Evolutionary conservation across 176 grass and related monocot genomes (phyloP).

Genomic region (Saccharum spontaneum): DNA sequence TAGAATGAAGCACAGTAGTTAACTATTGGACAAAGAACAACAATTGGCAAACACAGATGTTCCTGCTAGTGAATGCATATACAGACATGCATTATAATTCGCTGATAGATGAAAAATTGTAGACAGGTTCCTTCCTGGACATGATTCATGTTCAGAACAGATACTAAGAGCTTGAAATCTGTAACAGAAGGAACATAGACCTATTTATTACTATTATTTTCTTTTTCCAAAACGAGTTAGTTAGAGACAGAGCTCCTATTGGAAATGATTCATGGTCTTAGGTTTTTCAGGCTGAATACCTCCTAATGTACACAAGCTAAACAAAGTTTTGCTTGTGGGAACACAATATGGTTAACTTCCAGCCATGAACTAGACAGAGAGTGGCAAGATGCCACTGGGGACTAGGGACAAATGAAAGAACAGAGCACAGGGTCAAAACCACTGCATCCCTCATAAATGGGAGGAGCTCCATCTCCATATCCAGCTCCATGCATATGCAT

Average conservation of each 20-base stretch:
- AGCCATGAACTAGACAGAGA: not conserved
- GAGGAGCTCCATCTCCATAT: slow-evolving; percentile 34
- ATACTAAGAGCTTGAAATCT: not conserved
- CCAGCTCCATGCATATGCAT: slow-evolving; percentile 32
- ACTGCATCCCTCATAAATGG: slow-evolving; percentile 38
- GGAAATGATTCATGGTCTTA: not conserved
- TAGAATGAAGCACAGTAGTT: not conserved
- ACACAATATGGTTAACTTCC: not conserved
- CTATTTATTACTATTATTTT: not conserved
- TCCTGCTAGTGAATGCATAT: not conserved
- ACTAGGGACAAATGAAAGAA: slow-evolving; percentile 34
- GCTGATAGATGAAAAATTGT: not conserved
- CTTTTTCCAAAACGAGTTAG: not conserved
- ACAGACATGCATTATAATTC: not conserved
- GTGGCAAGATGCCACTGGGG: slow-evolving; percentile 10
- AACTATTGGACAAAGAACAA: not conserved
- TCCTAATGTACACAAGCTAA: not conserved
- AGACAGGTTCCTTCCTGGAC: not conserved
- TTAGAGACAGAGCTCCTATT: not conserved
- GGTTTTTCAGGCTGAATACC: not conserved
- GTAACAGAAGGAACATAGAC: not conserved
- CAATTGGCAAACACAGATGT: not conserved
- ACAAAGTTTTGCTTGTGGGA: not conserved
- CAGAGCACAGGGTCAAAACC: slow-evolving; percentile 4
- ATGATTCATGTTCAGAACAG: not conserved